Evolutionary conservation across 306 rosid species (phyloP).

Genomic region (Dryas drummondii): DNA sequence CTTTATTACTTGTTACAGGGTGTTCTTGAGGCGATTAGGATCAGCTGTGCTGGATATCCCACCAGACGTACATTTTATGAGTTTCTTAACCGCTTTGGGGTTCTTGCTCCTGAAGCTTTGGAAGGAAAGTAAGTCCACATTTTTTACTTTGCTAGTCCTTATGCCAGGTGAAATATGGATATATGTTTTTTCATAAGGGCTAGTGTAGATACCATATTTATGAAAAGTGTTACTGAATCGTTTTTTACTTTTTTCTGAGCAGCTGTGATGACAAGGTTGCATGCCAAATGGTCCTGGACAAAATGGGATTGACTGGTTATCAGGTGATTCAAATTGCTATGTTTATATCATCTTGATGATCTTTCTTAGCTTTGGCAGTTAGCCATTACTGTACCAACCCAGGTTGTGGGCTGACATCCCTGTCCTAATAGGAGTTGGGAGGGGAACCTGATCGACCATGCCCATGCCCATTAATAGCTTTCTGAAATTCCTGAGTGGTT

Average conservation of each 20-base stretch:
- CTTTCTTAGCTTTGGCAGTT: conserved; percentile 21
- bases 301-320: conserved; percentile 91
- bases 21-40: conserved; percentile 99
- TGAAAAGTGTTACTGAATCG: conserved; percentile 7
- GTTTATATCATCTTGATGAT: conserved; percentile 26
- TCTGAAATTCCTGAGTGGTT: neutral
- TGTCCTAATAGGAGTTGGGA: neutral
- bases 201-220: neutral
- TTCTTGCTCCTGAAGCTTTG: conserved; percentile 95
- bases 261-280: conserved; percentile 93
- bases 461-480: neutral
- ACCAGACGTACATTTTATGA: conserved; percentile 94
- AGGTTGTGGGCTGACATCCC: neutral
- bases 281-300: conserved; percentile 85
- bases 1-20: conserved; percentile 58
- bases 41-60: conserved; percentile 99
- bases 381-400: neutral
- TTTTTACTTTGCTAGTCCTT: conserved; percentile 15
- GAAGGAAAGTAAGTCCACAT: conserved; percentile 82
- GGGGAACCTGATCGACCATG: neutral
- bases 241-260: conserved; percentile 36
- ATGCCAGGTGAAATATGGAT: neutral
- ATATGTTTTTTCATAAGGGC: neutral
- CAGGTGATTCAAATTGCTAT: conserved; percentile 66
- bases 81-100: conserved; percentile 94